Evolutionary conservation across 495 filamentous ascomycete species (phyloP).

Genomic region (Hypoxylon lienhwacheense): DNA sequence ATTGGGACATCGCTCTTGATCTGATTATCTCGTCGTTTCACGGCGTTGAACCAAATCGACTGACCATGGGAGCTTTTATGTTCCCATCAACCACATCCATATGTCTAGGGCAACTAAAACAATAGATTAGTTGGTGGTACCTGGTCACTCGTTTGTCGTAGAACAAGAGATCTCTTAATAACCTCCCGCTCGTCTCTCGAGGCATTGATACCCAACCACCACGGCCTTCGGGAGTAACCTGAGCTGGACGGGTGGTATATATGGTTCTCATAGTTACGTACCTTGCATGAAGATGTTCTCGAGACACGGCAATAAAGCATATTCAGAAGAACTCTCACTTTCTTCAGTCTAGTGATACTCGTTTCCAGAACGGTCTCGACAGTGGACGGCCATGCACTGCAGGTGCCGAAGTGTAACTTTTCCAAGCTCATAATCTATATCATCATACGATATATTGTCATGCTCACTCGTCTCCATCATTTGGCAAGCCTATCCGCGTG

Average conservation of each 20-base stretch:
- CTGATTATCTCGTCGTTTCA: constrained; percentile 4
- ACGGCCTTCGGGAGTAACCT: constrained; percentile 16
- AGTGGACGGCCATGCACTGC: constrained; percentile 23
- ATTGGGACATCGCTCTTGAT: constrained; percentile 24
- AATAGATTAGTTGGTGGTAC: constrained; percentile 1
- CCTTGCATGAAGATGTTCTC: constrained; percentile 3
- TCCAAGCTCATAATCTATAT: not conserved
- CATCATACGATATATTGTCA: constrained; percentile 23
- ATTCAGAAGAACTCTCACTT: not conserved
- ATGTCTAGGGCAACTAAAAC: constrained; percentile 10
- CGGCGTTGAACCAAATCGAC: not conserved
- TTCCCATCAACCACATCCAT: not conserved
- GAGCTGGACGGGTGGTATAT: not conserved
- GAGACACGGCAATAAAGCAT: not conserved
- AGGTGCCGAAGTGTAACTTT: constrained; percentile 34
- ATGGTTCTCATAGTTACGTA: not conserved
- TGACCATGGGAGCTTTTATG: constrained; percentile 18
- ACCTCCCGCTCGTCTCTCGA: constrained; percentile 1
- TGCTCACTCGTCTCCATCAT: constrained; percentile 15
- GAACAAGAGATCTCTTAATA: constrained; percentile 14
- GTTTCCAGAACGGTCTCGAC: constrained; percentile 21
- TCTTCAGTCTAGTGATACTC: not conserved
- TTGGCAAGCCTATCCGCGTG: not conserved
- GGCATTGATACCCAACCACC: constrained; percentile 18
- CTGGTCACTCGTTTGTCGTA: constrained; percentile 1